Conservation (phyloP, 805 yeast species). For the Candida koratica region DNA sequence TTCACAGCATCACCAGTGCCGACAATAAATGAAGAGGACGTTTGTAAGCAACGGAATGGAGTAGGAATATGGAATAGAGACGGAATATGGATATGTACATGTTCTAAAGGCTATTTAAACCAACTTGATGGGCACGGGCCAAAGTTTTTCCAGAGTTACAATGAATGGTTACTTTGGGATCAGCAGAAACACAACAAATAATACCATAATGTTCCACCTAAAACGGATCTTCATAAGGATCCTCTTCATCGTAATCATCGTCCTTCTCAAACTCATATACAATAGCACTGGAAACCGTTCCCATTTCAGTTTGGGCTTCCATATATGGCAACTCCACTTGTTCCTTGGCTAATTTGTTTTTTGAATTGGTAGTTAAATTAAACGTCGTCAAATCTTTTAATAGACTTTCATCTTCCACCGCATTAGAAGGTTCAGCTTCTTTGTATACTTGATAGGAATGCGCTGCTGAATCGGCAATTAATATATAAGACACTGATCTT, state of each 20-base stretch:
- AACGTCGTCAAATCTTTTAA: slow-evolving; percentile 81
- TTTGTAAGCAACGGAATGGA: slow-evolving; percentile 17
- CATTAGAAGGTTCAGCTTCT: slow-evolving; percentile 16
- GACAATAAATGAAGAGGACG: slow-evolving; percentile 15
- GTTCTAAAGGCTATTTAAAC: slow-evolving; percentile 8
- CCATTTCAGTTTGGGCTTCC: slow-evolving; percentile 73
- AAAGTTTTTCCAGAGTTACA: slow-evolving; percentile 15
- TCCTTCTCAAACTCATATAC: slow-evolving; percentile 94
- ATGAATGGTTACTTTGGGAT: slow-evolving; percentile 21
- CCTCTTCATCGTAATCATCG: slow-evolving; percentile 97
- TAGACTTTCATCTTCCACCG: slow-evolving; percentile 46
- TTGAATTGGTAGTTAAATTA: slow-evolving; percentile 69
- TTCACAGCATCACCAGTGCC: slow-evolving; percentile 19
- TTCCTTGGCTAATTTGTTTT: slow-evolving; percentile 74
- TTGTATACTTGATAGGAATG: slow-evolving; percentile 40
- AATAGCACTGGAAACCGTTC: slow-evolving; percentile 78
- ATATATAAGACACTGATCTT: slow-evolving; percentile 57
- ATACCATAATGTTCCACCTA: too few species aligned
- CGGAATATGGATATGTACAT: slow-evolving; percentile 21
- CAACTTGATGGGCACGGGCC: slow-evolving; percentile 16
- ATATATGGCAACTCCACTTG: slow-evolving; percentile 88
- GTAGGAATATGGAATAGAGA: slow-evolving; percentile 15
- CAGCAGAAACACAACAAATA: too few species aligned
- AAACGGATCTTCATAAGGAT: slow-evolving; percentile 95
- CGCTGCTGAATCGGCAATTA: slow-evolving; percentile 44